Conservation (phyloP, 345 rosid genomes). For the Salix suchowensis region DNA sequence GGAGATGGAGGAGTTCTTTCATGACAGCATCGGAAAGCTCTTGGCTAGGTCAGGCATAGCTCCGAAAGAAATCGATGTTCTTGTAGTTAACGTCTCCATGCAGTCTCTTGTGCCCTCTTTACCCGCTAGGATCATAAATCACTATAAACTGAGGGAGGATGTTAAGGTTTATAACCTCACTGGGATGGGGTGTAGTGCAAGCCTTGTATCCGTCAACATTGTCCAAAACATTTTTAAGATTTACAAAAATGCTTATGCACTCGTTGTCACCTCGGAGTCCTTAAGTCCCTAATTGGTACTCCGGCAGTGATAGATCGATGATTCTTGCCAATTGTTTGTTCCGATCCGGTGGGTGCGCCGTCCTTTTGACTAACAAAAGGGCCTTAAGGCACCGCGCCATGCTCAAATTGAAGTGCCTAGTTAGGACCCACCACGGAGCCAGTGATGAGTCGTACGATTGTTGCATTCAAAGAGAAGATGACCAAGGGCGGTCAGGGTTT, state of each 20-base stretch:
- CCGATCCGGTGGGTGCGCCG: constrained; percentile 74
- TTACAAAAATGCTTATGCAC: constrained; percentile 46
- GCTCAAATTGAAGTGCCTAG: constrained; percentile 68
- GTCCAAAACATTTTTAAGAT: constrained; percentile 58
- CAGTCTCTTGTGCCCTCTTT: constrained; percentile 55
- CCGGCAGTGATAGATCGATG: constrained; percentile 82
- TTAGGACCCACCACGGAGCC: constrained; percentile 83
- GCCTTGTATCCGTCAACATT: constrained; percentile 64
- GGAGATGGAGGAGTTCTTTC: constrained; percentile 87
- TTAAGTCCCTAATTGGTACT: constrained; percentile 81
- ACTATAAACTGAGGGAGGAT: constrained; percentile 70
- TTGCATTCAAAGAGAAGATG: constrained; percentile 69
- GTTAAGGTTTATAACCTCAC: constrained; percentile 62
- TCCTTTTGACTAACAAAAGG: constrained; percentile 67
- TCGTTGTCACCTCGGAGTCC: constrained; percentile 70
- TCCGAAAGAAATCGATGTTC: constrained; percentile 60
- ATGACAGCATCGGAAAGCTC: constrained; percentile 55
- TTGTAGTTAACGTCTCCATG: constrained; percentile 84
- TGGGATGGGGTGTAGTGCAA: constrained; percentile 95
- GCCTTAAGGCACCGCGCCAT: constrained; percentile 42
- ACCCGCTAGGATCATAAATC: constrained; percentile 60
- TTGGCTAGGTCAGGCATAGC: constrained; percentile 58
- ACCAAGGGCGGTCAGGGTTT: constrained; percentile 56
- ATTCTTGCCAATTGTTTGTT: constrained; percentile 79
- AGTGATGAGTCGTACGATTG: constrained; percentile 67